These are phyloP conservation scores for Saccharum hybrid DNA, from an alignment of 202 grass and related monocot genomes.

Conservation along the genomic window DNA sequence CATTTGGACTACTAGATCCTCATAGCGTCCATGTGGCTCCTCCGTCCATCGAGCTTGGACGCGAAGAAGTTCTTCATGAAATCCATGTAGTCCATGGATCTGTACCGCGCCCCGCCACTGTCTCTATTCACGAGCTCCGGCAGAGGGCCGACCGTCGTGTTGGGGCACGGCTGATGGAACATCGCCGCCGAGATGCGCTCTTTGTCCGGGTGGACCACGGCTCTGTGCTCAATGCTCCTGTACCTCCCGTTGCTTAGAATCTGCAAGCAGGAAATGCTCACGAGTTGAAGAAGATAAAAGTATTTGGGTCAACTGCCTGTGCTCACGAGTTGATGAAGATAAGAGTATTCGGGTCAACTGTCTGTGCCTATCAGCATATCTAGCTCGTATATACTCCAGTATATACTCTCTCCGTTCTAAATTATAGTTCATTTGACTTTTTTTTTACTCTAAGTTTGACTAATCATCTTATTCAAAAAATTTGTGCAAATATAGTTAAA, in stretches of 20 bases:
- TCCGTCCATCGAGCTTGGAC: conserved; percentile 40
- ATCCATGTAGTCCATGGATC: conserved; percentile 26
- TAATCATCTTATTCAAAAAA: too few species aligned
- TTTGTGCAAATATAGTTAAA: too few species aligned
- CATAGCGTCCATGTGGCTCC: conserved; percentile 35
- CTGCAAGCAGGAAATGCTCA: conserved; percentile 16
- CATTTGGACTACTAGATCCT: conserved; percentile 9
- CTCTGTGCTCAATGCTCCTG: conserved; percentile 49
- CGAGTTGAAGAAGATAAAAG: neutral
- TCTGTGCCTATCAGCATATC: too few species aligned
- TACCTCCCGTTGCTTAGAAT: conserved; percentile 58
- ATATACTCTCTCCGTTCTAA: neutral
- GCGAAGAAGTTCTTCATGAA: conserved; percentile 41
- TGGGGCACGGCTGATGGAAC: conserved; percentile 38
- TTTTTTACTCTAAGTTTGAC: too few species aligned
- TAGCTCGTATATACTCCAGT: too few species aligned
- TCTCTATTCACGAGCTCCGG: conserved; percentile 42
- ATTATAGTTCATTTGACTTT: too few species aligned
- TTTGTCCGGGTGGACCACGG: conserved; percentile 40
- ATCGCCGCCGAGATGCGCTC: conserved; percentile 42
- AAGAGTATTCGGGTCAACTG: too few species aligned
- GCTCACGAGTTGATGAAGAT: too few species aligned
- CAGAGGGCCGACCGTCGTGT: conserved; percentile 38
- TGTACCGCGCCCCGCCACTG: neutral
- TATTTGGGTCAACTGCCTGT: too few species aligned